Conservation (phyloP, 1,284 basidiomycete species). For the Sporisorium iseilematis-ciliati region DNA sequence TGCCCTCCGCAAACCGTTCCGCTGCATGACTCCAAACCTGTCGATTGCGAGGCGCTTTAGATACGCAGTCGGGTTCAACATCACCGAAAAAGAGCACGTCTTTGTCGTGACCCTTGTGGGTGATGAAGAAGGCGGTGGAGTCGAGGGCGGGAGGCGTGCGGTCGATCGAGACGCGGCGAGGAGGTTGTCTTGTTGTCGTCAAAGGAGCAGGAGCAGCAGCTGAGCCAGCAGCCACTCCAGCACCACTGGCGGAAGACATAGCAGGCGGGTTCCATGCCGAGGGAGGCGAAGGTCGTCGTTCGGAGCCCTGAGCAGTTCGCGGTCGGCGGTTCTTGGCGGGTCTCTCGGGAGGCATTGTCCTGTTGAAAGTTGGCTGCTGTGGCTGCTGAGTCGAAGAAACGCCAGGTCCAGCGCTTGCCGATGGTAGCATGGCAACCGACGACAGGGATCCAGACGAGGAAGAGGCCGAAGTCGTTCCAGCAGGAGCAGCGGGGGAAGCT, state of each 20-base stretch:
- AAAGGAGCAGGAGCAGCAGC: not conserved
- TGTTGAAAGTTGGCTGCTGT: not conserved
- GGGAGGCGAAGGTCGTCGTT: constrained; percentile 35
- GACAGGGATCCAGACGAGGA: constrained; percentile 15
- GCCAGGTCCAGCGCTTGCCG: constrained; percentile 19
- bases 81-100: constrained; percentile 68
- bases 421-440: constrained; percentile 18
- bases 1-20: constrained; percentile 51
- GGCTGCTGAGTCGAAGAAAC: constrained; percentile 13
- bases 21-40: constrained; percentile 63
- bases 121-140: constrained; percentile 66
- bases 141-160: constrained; percentile 55
- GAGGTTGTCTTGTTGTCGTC: constrained; percentile 23
- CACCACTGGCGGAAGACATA: constrained; percentile 3
- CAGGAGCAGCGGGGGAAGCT: constrained; percentile 23
- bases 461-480: constrained; percentile 7
- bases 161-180: constrained; percentile 44
- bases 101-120: constrained; percentile 55
- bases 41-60: constrained; percentile 52
- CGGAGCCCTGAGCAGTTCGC: constrained; percentile 56
- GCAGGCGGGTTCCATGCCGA: constrained; percentile 37
- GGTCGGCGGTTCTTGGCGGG: constrained; percentile 40
- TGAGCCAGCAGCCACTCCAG: not conserved
- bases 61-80: constrained; percentile 65
- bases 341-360: constrained; percentile 15